Evolutionary conservation across 805 yeast species (phyloP), one percentile per base, ranked within the genome.

Genomic region (Clavispora vitiphila): DNA sequence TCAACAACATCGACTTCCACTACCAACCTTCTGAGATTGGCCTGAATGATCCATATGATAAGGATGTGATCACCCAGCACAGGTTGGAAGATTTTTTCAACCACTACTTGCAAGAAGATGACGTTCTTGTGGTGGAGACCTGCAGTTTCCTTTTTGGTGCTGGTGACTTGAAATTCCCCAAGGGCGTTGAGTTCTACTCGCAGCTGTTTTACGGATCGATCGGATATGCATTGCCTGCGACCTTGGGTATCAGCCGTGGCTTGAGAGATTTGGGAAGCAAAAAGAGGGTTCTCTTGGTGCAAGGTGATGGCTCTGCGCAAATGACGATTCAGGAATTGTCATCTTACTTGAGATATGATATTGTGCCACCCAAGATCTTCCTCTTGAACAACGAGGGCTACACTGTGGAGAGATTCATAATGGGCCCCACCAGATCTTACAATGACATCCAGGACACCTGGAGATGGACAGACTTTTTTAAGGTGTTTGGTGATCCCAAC

Each of bases 301-400:
- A 86, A 68, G 96, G 97, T 42, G 97, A 90, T 60, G 97, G 97
- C 1, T 82, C 96, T 2, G 91, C 96, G 2, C 96, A 87, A 67
- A 86, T 90, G 96, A 88, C 96, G 4, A 71, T 84, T 41, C 96
- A 90, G 70, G 97, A 90, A 57, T 62, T 82, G 38, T 77, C 87
- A 1, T 72, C 86, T 2, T 78, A 76, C 55, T 60, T 84, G 30
- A 75, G 86, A 47, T 67, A 75, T 47, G 68, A 71, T 15, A 69
- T 83, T 32, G 76, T 76, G 27, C 42, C 51, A 15, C 87, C 95
- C 18, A 77, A 83, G 32, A 73, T 90, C 21, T 76, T 89, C 51
- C 62, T 90, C 39, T 67, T 88, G 64, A 90, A 90, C 65, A 90
- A 90, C 63, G 75, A 76, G 43, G 97, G 97, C 1, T 90, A 90